Conservation (phyloP, 208 protist species). For the Leptomonas pyrrhocoris region DNA sequence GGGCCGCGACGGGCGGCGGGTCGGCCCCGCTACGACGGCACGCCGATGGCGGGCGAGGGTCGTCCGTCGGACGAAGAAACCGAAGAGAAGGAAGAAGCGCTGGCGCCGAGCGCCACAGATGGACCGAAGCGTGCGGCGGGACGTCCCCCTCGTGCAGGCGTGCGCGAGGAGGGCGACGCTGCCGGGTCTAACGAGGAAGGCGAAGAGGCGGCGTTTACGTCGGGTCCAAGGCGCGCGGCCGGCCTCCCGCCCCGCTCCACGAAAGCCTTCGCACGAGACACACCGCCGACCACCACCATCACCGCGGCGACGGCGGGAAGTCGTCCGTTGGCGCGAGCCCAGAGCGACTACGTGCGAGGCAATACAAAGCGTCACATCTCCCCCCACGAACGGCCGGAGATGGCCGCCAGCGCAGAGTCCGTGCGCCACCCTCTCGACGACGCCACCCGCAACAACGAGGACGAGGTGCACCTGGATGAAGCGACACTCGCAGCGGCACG, state of each 20-base stretch:
- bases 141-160: neutral
- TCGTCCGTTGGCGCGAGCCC: slow-evolving; percentile 5
- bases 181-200: neutral
- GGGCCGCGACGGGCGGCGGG: slow-evolving; percentile 13
- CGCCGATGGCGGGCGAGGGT: neutral
- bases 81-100: slow-evolving; percentile 28
- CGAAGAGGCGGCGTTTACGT: neutral
- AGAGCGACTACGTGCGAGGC: slow-evolving; percentile 16
- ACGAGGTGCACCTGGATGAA: slow-evolving; percentile 6
- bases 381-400: slow-evolving; percentile 7
- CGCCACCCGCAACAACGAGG: neutral
- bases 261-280: neutral
- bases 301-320: too few relatives aligned
- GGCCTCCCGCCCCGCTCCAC: slow-evolving; percentile 7
- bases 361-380: slow-evolving; percentile 16
- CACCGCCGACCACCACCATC: neutral
- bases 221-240: neutral
- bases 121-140: slow-evolving; percentile 9
- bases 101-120: neutral
- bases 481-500: slow-evolving; percentile 1
- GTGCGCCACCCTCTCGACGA: neutral
- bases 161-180: neutral
- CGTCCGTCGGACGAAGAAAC: neutral
- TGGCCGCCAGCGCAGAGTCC: slow-evolving; percentile 5
- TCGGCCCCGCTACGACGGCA: neutral